Percentiles rank a stretch among this genome's conserved stretches.
Evolutionary conservation across 2,329 filamentous ascomycete genomes (phyloP).

Genomic region (Aspergillus japonicus): DNA sequence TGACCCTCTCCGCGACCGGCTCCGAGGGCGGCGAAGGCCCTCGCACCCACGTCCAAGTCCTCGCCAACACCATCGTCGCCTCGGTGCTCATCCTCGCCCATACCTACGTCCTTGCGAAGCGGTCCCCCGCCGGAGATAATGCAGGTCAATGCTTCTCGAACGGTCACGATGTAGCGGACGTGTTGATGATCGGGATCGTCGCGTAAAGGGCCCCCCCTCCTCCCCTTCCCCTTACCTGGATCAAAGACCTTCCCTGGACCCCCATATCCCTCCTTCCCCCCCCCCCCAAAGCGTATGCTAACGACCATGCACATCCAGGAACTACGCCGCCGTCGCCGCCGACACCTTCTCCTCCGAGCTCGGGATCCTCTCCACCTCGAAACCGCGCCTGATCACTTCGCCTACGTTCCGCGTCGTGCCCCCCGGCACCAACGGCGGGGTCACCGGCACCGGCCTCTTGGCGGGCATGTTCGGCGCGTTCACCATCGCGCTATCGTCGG

Average conservation of each 20-base stretch:
- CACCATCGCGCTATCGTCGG: conserved; percentile 65
- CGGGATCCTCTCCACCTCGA: conserved; percentile 75
- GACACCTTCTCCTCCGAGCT: conserved; percentile 96
- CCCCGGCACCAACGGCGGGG: conserved; percentile 88
- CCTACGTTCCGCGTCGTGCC: conserved; percentile 74
- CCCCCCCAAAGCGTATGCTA: not conserved
- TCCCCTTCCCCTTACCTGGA: not conserved
- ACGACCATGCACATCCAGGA: conserved; percentile 38
- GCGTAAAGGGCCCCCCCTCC: conserved; percentile 32
- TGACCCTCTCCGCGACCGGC: conserved; percentile 77
- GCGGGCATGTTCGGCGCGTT: conserved; percentile 74
- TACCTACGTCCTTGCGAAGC: conserved; percentile 40
- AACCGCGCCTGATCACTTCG: conserved; percentile 84
- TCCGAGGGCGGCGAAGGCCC: conserved; percentile 73
- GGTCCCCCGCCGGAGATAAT: not conserved
- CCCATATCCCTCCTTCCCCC: not conserved
- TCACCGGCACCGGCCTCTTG: conserved; percentile 70
- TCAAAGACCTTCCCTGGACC: too few species aligned
- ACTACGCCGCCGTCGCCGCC: conserved; percentile 87
- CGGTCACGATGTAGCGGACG: conserved; percentile 32
- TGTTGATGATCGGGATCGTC: conserved; percentile 42
- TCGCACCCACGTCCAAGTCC: conserved; percentile 80
- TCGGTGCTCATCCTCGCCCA: conserved; percentile 62
- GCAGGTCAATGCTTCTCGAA: conserved; percentile 39
- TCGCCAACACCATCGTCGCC: conserved; percentile 82